Evolutionary conservation across 352 stramenopile genomes (phyloP), one percentile per base, ranked within the genome.

Genomic region (Phytophthora syringae): DNA sequence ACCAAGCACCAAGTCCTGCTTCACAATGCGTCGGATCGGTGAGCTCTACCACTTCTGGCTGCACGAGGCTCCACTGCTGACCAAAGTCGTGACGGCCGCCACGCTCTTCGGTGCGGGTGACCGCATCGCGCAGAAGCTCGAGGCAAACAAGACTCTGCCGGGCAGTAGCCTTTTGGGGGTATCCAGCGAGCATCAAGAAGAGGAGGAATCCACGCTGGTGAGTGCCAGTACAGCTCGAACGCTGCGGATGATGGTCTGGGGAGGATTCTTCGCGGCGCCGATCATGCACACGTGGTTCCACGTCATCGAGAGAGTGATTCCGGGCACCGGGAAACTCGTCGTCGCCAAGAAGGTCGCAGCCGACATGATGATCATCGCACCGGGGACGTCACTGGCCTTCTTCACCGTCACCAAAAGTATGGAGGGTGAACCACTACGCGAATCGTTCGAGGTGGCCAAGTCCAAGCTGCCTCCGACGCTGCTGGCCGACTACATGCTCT

Each of bases 221-320:
- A 71, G 52, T 20, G 18, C 34, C 27, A 70, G 64, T 15, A 60
- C 60, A 25, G 53, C 51, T 2, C 75, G 89, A 40, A 87, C 86
- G 11, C 45, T 79, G 10, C 72, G 90, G 16, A 96, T 95, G 76
- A 80, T 92, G 47, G 73, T 95, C 24, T 97, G 95, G 67, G 89
- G 88, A 16, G 79, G 95, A 11, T 65, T 87, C 16, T 64, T 97
- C 27, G 85, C 94, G 51, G 89, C 89, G 10, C 89, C 89, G 6
- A 78, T 77, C 63, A 93, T 92, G 71, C 88, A 97, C 68, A 95
- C 84, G 58, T 97, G 95, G 63, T 96, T 96, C 54, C 74, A 87
- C 13, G 47, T 93, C 18, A 74, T 97, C 15, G 90, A 97, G 58
- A 53, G 57, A 73, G 66, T 52, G 15, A 60, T 80, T 12, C 52